Evolutionary conservation across 225 moss, liverwort and hornwort genomes (phyloP).

Genomic region (Neckera pumila): DNA sequence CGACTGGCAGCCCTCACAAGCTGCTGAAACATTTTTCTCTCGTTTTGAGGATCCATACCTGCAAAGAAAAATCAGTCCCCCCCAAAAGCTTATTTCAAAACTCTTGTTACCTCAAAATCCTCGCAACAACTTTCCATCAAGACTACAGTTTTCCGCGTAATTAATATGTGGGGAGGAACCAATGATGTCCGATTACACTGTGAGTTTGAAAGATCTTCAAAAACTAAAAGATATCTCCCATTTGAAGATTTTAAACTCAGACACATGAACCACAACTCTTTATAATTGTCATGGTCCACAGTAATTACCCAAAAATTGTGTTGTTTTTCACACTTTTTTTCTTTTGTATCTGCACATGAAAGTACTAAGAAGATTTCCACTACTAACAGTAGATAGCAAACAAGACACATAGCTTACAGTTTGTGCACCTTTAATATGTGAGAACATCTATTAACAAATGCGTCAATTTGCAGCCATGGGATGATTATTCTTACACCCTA

Average conservation of each 20-base stretch:
- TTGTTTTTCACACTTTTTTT: background rate
- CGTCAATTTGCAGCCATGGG: background rate
- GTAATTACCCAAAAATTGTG: background rate
- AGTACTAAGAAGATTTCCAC: background rate
- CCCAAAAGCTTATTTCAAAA: background rate
- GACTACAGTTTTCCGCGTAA: background rate
- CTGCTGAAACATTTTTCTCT: slow-evolving; percentile 97
- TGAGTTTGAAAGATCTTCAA: background rate
- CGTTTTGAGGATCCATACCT: slow-evolving; percentile 95
- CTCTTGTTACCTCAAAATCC: background rate
- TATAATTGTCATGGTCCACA: background rate
- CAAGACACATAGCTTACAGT: too few relatives aligned
- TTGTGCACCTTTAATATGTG: background rate
- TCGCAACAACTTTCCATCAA: background rate
- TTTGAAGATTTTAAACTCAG: background rate
- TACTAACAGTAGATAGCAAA: background rate
- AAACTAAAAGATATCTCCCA: background rate
- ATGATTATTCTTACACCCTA: background rate
- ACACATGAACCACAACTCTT: background rate
- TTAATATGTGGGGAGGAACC: too few relatives aligned
- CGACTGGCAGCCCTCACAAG: slow-evolving; percentile 91
- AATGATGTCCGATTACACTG: background rate
- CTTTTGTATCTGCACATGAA: background rate
- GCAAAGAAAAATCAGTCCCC: background rate
- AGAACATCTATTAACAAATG: background rate